A percentile compares a stretch with the other conserved stretches of the same genome.
Evolutionary conservation across 768 basidiomycete genomes (phyloP).

Genomic region (Agaricus sinodeliciosus): DNA sequence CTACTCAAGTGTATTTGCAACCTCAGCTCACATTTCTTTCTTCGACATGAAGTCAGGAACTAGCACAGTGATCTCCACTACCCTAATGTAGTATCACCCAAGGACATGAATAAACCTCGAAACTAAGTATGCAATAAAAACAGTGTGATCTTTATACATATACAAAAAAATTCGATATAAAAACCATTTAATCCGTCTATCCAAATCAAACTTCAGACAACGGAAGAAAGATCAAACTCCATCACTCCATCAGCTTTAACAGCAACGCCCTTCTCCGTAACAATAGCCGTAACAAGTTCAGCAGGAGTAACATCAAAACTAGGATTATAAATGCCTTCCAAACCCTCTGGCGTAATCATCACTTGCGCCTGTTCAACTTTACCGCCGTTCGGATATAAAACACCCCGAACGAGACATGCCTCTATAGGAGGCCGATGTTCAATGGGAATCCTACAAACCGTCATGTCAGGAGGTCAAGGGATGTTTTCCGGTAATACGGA

Average conservation of each 20-base stretch:
- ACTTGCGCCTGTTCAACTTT: constrained; percentile 66
- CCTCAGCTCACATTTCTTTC: background rate
- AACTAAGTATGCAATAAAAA: too few relatives aligned
- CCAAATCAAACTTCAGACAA: constrained; percentile 32
- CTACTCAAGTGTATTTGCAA: too few relatives aligned
- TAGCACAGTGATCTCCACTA: too few relatives aligned
- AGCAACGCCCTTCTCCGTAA: constrained; percentile 93
- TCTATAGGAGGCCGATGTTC: constrained; percentile 87
- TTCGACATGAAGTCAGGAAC: too few relatives aligned
- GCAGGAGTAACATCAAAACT: constrained; percentile 97
- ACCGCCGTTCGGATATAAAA: constrained; percentile 50
- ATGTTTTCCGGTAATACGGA: background rate
- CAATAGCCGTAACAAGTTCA: constrained; percentile 88
- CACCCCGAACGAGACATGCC: constrained; percentile 83
- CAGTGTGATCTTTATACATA: too few relatives aligned
- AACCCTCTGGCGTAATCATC: constrained; percentile 69
- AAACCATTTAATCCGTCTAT: too few relatives aligned
- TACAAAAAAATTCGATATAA: too few relatives aligned
- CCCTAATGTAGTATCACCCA: too few relatives aligned
- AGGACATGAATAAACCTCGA: too few relatives aligned
- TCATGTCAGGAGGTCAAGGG: constrained; percentile 7
- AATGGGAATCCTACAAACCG: constrained; percentile 63
- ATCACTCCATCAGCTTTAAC: constrained; percentile 53
- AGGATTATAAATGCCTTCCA: constrained; percentile 79
- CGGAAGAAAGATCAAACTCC: constrained; percentile 55